Evolutionary conservation across 2,329 filamentous ascomycete species (phyloP).

Genomic region (Phaeosphaeriaceae sp.): DNA sequence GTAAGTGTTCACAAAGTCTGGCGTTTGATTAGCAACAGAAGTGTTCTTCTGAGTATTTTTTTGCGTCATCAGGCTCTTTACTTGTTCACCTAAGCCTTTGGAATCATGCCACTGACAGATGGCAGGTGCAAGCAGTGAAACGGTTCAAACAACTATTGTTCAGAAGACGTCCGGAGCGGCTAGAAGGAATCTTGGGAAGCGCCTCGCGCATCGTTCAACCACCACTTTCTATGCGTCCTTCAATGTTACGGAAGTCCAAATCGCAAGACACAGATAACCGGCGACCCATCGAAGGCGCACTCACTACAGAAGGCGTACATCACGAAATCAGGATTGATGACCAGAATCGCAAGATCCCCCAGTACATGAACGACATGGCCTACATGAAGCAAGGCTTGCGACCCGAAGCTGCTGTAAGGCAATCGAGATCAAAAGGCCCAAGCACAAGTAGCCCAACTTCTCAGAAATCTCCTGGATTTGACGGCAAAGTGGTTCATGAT

Average conservation of each 20-base stretch:
- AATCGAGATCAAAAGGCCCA: slow-evolving; percentile 11
- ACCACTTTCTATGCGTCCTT: slow-evolving; percentile 58
- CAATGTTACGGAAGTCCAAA: slow-evolving; percentile 51
- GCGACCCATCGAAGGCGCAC: slow-evolving; percentile 54
- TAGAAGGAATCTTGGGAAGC: slow-evolving; percentile 66
- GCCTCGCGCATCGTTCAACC: slow-evolving; percentile 65
- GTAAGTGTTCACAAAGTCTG: too few species aligned
- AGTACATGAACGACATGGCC: slow-evolving; percentile 29
- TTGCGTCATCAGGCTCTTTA: too few species aligned
- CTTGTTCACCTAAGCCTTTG: too few species aligned
- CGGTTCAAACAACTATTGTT: slow-evolving; percentile 81
- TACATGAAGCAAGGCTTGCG: slow-evolving; percentile 25
- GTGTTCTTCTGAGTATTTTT: too few species aligned
- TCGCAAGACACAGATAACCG: slow-evolving; percentile 61
- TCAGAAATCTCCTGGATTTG: slow-evolving; percentile 16
- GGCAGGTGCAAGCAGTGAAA: slow-evolving; percentile 84
- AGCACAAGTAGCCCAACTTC: slow-evolving; percentile 26
- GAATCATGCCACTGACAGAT: slow-evolving; percentile 17
- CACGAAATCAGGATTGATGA: slow-evolving; percentile 51
- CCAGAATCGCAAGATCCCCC: slow-evolving; percentile 27
- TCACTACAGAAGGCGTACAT: slow-evolving; percentile 63
- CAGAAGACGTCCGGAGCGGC: slow-evolving; percentile 59
- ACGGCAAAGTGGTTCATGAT: slow-evolving; percentile 39
- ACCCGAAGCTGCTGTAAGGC: slow-evolving; percentile 10
- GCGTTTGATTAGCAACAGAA: too few species aligned